phyloP scores from a whole-genome alignment of 2,329 filamentous ascomycete genomes.

The Plenodomus tracheiphilus region DNA sequence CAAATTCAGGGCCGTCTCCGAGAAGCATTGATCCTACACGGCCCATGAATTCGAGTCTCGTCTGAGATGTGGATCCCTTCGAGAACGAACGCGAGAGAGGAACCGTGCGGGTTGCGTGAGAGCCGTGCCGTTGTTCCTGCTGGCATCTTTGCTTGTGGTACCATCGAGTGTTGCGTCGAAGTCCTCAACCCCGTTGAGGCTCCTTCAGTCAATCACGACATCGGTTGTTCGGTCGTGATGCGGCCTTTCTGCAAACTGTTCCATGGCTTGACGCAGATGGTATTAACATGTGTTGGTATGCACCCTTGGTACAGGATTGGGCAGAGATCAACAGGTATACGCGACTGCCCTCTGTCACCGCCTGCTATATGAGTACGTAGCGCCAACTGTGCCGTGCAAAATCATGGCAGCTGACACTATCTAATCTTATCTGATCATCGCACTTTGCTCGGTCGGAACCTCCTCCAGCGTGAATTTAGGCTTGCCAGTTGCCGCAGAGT shows the following conservation, averaged over 20 bases:
- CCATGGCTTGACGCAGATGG: conserved; percentile 1
- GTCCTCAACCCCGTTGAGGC: conserved; percentile 7
- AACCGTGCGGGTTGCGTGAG: background rate
- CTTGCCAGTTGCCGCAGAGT: no score
- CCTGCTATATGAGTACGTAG: conserved; percentile 1
- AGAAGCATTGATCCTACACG: background rate
- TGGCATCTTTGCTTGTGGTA: conserved; percentile 2
- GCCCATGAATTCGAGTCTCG: no score
- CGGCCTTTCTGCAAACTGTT: no score
- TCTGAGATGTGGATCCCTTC: background rate
- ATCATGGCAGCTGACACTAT: conserved; percentile 1
- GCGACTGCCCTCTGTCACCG: background rate
- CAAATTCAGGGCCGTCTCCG: background rate
- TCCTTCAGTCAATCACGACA: no score
- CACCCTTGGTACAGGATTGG: no score
- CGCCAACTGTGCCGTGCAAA: conserved; percentile 4
- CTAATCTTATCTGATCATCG: conserved; percentile 22
- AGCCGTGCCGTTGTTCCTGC: background rate
- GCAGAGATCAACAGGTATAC: background rate
- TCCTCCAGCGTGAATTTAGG: background rate
- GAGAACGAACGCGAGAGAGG: background rate
- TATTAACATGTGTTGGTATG: background rate
- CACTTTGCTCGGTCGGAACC: background rate
- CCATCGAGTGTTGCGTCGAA: conserved; percentile 15
- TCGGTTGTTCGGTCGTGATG: no score